A percentile compares a stretch with the other conserved stretches of the same genome.
Evolutionary conservation across 805 yeast species (phyloP).

Genomic region (Zygosaccharomyces bailii): DNA sequence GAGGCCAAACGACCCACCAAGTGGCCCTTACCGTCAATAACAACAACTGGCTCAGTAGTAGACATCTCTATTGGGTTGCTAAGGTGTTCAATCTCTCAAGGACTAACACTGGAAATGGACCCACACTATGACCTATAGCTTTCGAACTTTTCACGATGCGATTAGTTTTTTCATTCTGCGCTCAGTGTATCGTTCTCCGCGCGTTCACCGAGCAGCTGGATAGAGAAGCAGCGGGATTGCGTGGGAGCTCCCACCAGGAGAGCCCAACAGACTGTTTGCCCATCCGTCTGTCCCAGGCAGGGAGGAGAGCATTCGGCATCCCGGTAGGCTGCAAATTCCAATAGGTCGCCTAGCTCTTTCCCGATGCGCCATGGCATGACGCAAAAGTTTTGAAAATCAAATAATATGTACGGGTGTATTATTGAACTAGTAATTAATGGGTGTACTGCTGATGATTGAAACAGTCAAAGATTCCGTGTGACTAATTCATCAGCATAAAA

Average conservation of each 20-base stretch:
- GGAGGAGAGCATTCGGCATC: not conserved
- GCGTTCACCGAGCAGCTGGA: not conserved
- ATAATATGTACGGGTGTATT: not conserved
- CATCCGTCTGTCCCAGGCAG: not conserved
- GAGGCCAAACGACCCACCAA: conserved; percentile 99
- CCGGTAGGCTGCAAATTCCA: no score
- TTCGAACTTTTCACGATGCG: conserved; percentile 4
- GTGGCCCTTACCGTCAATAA: conserved; percentile 99
- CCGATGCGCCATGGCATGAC: no score
- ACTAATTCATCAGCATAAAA: conserved; percentile 24
- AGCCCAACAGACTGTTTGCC: no score
- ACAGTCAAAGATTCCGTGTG: not conserved
- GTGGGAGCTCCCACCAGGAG: not conserved
- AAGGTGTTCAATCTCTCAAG: conserved; percentile 1
- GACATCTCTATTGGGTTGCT: conserved; percentile 39
- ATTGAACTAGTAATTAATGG: not conserved
- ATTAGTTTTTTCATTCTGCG: conserved; percentile 1
- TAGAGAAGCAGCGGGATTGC: not conserved
- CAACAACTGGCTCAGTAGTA: conserved; percentile 94
- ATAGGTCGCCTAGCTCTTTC: no score
- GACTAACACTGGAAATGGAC: conserved; percentile 5
- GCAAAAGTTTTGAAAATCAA: not conserved
- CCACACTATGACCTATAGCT: conserved; percentile 1
- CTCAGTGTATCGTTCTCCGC: not conserved
- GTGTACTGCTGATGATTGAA: not conserved